Evolutionary conservation across 2,329 filamentous ascomycete species (phyloP).

Genomic region (Raffaelea deltoideospora): DNA sequence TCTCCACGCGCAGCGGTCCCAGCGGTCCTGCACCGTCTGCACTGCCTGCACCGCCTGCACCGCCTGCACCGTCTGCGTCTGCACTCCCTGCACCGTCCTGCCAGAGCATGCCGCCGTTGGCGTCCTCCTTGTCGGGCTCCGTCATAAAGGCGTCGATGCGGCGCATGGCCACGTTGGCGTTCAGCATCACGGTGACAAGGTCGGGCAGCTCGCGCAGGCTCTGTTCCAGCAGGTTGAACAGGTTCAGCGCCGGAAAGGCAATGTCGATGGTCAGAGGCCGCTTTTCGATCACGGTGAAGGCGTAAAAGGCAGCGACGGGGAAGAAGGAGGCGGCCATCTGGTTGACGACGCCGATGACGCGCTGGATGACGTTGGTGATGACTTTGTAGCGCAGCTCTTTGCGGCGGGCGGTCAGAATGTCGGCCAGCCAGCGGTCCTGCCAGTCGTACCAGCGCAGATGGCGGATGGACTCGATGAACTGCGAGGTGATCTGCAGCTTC

Average conservation of each 20-base stretch:
- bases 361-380: constrained; percentile 45
- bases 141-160: constrained; percentile 78
- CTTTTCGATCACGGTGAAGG: constrained; percentile 59
- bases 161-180: constrained; percentile 67
- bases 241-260: constrained; percentile 71
- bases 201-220: constrained; percentile 62
- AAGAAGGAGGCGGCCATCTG: constrained; percentile 58
- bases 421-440: constrained; percentile 59
- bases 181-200: constrained; percentile 61
- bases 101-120: constrained; percentile 14
- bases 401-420: constrained; percentile 52
- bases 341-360: constrained; percentile 54
- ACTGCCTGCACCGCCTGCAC: too few species aligned
- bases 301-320: constrained; percentile 66
- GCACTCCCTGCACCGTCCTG: constrained; percentile 3
- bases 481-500: constrained; percentile 65
- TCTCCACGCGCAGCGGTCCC: constrained; percentile 26
- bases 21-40: too few species aligned
- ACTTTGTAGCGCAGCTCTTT: constrained; percentile 52
- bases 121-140: constrained; percentile 64
- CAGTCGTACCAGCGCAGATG: constrained; percentile 72
- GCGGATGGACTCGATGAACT: constrained; percentile 76
- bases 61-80: too few species aligned
- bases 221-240: constrained; percentile 62
- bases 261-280: constrained; percentile 60